phyloP scores from a whole-genome alignment of 2,329 filamentous ascomycete genomes.

The Simplicillium aogashimaense region DNA sequence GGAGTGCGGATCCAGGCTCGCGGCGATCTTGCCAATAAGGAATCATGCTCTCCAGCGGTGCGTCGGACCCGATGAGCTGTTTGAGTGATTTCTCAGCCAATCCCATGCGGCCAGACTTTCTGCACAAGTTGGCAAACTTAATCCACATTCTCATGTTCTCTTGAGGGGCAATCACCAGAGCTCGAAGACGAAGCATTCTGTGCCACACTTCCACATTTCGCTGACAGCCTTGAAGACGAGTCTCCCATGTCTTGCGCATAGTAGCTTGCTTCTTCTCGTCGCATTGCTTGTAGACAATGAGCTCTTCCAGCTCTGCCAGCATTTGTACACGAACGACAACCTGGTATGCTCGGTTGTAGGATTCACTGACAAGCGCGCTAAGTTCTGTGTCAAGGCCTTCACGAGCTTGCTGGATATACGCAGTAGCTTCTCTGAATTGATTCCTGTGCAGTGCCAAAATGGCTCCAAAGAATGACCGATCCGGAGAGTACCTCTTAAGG shows the following conservation, averaged over 20 bases:
- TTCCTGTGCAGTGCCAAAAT: slow-evolving; percentile 93
- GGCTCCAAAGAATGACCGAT: slow-evolving; percentile 94
- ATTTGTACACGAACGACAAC: slow-evolving; percentile 98
- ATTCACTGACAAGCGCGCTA: slow-evolving; percentile 93
- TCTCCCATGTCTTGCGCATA: slow-evolving; percentile 93
- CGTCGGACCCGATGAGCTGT: slow-evolving; percentile 69
- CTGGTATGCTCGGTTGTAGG: slow-evolving; percentile 93
- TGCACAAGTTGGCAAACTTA: slow-evolving; percentile 96
- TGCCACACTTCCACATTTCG: slow-evolving; percentile 98
- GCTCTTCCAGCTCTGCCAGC: slow-evolving; percentile 96
- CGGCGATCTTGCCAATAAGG: slow-evolving; percentile 44
- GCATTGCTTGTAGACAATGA: slow-evolving; percentile 95
- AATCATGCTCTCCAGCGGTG: slow-evolving; percentile 49
- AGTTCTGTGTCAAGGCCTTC: slow-evolving; percentile 94
- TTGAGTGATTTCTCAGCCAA: slow-evolving; percentile 92
- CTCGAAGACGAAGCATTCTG: slow-evolving; percentile 89
- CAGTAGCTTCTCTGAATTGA: slow-evolving; percentile 84
- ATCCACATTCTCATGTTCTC: slow-evolving; percentile 99
- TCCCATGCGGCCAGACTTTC: slow-evolving; percentile 89
- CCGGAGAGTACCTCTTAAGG: slow-evolving; percentile 88
- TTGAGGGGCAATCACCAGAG: slow-evolving; percentile 79
- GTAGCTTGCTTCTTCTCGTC: slow-evolving; percentile 81
- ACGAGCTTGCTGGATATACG: slow-evolving; percentile 81
- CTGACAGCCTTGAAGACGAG: slow-evolving; percentile 86
- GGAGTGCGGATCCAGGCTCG: slow-evolving; percentile 9